These are phyloP conservation scores for Populus tremula DNA, from an alignment of 345 rosid species.

Conservation along the genomic window DNA sequence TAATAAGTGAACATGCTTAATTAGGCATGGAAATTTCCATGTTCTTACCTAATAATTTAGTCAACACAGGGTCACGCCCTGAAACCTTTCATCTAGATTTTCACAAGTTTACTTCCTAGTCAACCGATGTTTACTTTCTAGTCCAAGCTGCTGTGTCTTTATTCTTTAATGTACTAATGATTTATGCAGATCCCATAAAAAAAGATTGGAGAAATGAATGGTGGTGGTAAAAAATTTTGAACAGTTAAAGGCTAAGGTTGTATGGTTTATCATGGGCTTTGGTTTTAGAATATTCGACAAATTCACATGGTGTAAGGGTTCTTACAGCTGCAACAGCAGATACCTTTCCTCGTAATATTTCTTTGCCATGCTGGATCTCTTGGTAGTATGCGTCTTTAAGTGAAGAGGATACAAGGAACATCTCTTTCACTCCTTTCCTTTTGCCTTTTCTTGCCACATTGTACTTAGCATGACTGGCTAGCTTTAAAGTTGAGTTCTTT, in stretches of 20 bases:
- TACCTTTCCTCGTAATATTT: slow-evolving; percentile 48
- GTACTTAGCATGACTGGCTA: slow-evolving; percentile 28
- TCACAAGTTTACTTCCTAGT: slow-evolving; percentile 6
- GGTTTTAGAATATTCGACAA: slow-evolving; percentile 29
- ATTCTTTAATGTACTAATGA: not conserved
- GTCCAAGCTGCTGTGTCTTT: not conserved
- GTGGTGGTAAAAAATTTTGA: slow-evolving; percentile 10
- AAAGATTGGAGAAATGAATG: not conserved
- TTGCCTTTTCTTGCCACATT: slow-evolving; percentile 30
- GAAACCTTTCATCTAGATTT: not conserved
- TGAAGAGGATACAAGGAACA: slow-evolving; percentile 9
- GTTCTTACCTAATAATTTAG: not conserved
- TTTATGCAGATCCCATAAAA: not conserved
- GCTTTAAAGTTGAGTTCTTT: slow-evolving; percentile 32
- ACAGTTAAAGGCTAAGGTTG: slow-evolving; percentile 13
- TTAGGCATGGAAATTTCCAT: not conserved
- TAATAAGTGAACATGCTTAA: not conserved
- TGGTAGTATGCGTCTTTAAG: slow-evolving; percentile 14
- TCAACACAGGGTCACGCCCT: not conserved
- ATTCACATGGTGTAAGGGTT: slow-evolving; percentile 41
- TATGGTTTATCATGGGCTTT: slow-evolving; percentile 1
- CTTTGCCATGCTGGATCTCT: slow-evolving; percentile 34
- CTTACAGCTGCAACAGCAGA: slow-evolving; percentile 32
- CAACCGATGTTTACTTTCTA: not conserved
- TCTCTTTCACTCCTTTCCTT: slow-evolving; percentile 10